Percentiles rank a stretch among this genome's conserved stretches.
phyloP scores from a whole-genome alignment of 768 basidiomycete species.

The Kwoniella sp. region DNA sequence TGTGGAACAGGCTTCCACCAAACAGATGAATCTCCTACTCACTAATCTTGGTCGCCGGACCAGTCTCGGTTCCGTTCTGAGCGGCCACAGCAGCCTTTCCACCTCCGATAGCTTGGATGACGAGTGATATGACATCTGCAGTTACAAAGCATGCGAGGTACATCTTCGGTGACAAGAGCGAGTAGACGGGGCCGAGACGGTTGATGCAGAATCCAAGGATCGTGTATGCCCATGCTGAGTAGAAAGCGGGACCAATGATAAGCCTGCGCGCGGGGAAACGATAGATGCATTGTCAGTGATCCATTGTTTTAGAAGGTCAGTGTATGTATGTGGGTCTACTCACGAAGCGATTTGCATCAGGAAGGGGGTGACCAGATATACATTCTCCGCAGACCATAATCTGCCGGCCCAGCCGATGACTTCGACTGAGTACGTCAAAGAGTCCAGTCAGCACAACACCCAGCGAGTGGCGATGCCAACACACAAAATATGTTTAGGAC shows the following conservation, averaged over 20 bases:
- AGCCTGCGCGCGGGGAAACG: constrained; percentile 25
- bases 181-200: constrained; percentile 43
- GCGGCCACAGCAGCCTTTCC: constrained; percentile 45
- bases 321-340: neutral
- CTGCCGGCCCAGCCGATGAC: constrained; percentile 52
- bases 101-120: constrained; percentile 53
- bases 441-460: too few relatives aligned
- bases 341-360: constrained; percentile 44
- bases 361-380: constrained; percentile 35
- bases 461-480: neutral
- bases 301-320: neutral
- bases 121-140: constrained; percentile 47
- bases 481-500: too few relatives aligned
- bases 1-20: too few relatives aligned
- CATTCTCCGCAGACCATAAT: constrained; percentile 42
- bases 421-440: constrained; percentile 33
- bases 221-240: constrained; percentile 52
- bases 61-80: constrained; percentile 30
- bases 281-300: neutral
- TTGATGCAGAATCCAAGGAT: constrained; percentile 52
- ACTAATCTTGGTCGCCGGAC: constrained; percentile 48
- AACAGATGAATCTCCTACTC: too few relatives aligned
- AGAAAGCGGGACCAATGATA: constrained; percentile 55
- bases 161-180: constrained; percentile 33
- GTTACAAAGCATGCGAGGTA: constrained; percentile 50